Evolutionary conservation across 2,329 filamentous ascomycete genomes (phyloP).

Genomic region (Colletotrichum musae): DNA sequence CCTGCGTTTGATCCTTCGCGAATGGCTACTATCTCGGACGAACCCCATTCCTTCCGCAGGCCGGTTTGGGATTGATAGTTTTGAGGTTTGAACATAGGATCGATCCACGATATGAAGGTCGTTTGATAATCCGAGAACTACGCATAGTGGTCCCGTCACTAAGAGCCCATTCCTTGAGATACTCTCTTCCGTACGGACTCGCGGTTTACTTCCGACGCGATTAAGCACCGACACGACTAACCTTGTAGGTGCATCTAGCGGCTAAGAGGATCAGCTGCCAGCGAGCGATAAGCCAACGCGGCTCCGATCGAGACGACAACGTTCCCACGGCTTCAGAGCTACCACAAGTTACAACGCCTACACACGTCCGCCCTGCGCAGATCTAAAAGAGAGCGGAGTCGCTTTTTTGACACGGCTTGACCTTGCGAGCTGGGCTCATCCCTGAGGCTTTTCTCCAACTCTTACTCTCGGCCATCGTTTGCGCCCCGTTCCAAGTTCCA

Average conservation of each 20-base stretch:
- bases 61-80: too few relatives aligned
- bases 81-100: too few relatives aligned
- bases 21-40: too few relatives aligned
- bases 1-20: too few relatives aligned
- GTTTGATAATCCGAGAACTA: too few relatives aligned
- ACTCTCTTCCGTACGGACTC: too few relatives aligned
- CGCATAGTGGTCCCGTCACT: too few relatives aligned
- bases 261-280: constrained; percentile 3
- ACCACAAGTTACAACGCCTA: neutral
- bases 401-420: constrained; percentile 17
- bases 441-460: constrained; percentile 20
- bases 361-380: constrained; percentile 7
- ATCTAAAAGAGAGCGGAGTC: constrained; percentile 6
- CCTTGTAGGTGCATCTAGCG: neutral
- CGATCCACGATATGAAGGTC: too few relatives aligned
- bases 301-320: constrained; percentile 18
- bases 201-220: too few relatives aligned
- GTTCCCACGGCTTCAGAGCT: constrained; percentile 9
- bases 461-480: neutral
- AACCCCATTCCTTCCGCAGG: too few relatives aligned
- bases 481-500: constrained; percentile 9
- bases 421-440: constrained; percentile 25
- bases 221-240: neutral
- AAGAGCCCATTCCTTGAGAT: too few relatives aligned
- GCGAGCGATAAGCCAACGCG: constrained; percentile 13